Percentiles rank a stretch among this genome's conserved stretches.
Evolutionary conservation across 768 basidiomycete species (phyloP).

Genomic region (Tylopilus cervinicoccineus): DNA sequence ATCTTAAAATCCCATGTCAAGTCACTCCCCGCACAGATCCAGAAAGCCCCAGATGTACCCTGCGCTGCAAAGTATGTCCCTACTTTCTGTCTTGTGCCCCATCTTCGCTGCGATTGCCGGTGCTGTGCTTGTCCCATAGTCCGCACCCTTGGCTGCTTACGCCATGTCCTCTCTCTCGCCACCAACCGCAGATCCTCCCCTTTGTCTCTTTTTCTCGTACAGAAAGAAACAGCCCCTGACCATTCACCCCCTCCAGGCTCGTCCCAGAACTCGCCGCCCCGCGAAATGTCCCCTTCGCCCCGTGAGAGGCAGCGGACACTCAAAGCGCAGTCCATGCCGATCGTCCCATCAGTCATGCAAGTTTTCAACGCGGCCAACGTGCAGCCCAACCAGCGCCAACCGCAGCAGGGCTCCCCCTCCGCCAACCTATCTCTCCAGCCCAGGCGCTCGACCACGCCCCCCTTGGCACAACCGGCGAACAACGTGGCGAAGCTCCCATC

Average conservation of each 20-base stretch:
- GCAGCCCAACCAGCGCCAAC: constrained; percentile 36
- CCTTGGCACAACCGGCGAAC: constrained; percentile 31
- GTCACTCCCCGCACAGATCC: constrained; percentile 55
- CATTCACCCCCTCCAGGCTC: constrained; percentile 6
- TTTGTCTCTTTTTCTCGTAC: too few relatives aligned
- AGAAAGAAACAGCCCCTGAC: constrained; percentile 2
- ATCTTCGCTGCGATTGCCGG: neutral
- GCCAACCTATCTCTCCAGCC: constrained; percentile 33
- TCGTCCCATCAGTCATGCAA: constrained; percentile 55
- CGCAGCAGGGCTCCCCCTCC: constrained; percentile 34
- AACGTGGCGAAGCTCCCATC: constrained; percentile 31
- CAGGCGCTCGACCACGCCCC: constrained; percentile 31
- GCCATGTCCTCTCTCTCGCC: too few relatives aligned
- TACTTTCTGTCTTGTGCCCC: constrained; percentile 5
- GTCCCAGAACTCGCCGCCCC: constrained; percentile 33
- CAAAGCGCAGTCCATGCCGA: constrained; percentile 60
- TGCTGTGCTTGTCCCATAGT: too few relatives aligned
- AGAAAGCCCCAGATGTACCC: constrained; percentile 50
- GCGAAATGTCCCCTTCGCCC: constrained; percentile 42
- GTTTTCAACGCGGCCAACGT: constrained; percentile 37
- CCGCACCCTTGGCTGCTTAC: too few relatives aligned
- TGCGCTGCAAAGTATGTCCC: constrained; percentile 44
- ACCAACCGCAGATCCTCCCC: neutral
- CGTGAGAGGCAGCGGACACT: constrained; percentile 47
- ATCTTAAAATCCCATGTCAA: constrained; percentile 44